Conservation (phyloP, 2,329 filamentous ascomycete genomes). For the Fusarium kyushuense region DNA sequence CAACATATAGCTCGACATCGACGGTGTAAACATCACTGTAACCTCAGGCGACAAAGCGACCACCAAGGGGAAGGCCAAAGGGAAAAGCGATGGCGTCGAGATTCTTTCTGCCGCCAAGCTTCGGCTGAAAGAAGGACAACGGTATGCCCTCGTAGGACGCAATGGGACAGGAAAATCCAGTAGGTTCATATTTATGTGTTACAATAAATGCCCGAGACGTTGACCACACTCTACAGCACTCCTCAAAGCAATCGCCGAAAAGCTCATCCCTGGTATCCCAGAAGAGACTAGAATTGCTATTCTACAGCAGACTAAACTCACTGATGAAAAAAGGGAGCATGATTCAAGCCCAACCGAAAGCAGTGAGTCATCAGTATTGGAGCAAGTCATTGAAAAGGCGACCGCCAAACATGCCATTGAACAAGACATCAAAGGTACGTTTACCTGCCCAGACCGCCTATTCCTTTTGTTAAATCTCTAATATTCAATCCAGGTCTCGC, state of each 20-base stretch:
- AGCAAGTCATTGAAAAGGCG: constrained; percentile 74
- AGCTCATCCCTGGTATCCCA: constrained; percentile 81
- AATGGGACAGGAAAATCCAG: constrained; percentile 89
- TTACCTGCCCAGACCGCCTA: too few relatives aligned
- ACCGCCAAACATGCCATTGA: constrained; percentile 68
- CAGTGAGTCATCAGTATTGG: constrained; percentile 64
- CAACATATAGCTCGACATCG: constrained; percentile 70
- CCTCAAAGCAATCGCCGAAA: constrained; percentile 79
- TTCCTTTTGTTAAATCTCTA: neutral
- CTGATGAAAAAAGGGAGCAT: constrained; percentile 50
- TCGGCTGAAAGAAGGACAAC: constrained; percentile 76
- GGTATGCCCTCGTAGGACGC: constrained; percentile 82
- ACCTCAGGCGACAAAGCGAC: constrained; percentile 59
- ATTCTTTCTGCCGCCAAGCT: constrained; percentile 77
- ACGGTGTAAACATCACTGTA: constrained; percentile 78
- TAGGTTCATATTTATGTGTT: constrained; percentile 52
- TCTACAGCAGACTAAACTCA: constrained; percentile 72
- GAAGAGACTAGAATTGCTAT: constrained; percentile 74
- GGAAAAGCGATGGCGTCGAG: constrained; percentile 66
- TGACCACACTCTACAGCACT: constrained; percentile 64
- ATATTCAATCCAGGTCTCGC: constrained; percentile 60
- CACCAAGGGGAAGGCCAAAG: constrained; percentile 64
- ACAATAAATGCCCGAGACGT: neutral
- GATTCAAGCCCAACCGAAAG: constrained; percentile 13
- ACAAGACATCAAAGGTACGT: constrained; percentile 68